Percentiles rank a stretch among this genome's conserved stretches.
Evolutionary conservation across 176 grass and related monocot genomes (phyloP).

Genomic region (Avena insularis): DNA sequence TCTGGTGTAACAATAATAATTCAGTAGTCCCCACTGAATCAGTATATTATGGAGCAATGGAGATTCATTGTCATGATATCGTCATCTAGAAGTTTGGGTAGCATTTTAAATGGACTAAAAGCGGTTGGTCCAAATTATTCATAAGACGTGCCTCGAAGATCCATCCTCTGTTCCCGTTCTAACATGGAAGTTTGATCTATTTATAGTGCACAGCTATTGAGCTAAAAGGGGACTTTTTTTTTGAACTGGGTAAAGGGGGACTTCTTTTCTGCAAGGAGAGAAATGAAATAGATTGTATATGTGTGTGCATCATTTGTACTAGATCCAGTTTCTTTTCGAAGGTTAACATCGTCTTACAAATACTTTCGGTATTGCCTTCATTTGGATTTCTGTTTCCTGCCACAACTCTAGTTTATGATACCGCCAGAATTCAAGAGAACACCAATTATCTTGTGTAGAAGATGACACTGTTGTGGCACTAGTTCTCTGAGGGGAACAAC

Average conservation of each 20-base stretch:
- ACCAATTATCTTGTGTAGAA: neutral
- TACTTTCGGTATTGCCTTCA: neutral
- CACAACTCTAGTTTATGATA: neutral
- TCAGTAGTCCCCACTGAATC: slow-evolving; percentile 19
- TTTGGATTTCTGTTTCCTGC: neutral
- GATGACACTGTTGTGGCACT: neutral
- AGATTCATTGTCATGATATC: slow-evolving; percentile 17
- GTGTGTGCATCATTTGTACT: neutral
- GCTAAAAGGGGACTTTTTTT: neutral
- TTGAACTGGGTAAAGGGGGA: too few species aligned
- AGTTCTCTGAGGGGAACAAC: too few species aligned
- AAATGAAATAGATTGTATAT: neutral
- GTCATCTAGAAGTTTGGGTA: neutral
- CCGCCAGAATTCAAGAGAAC: neutral
- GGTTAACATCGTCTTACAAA: neutral
- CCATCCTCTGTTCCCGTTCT: neutral
- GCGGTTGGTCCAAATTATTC: neutral
- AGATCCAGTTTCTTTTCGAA: neutral
- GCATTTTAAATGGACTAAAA: slow-evolving; percentile 2
- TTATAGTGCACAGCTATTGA: neutral
- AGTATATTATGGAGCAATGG: slow-evolving; percentile 23
- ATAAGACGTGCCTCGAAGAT: neutral
- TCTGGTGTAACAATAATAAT: slow-evolving; percentile 39
- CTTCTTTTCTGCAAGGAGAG: neutral
- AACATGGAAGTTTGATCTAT: neutral